A percentile compares a stretch with the other conserved stretches of the same genome.
These are phyloP conservation scores for Wolfiporia cocos DNA, from an alignment of 1,284 basidiomycete species.

Conservation along the genomic window DNA sequence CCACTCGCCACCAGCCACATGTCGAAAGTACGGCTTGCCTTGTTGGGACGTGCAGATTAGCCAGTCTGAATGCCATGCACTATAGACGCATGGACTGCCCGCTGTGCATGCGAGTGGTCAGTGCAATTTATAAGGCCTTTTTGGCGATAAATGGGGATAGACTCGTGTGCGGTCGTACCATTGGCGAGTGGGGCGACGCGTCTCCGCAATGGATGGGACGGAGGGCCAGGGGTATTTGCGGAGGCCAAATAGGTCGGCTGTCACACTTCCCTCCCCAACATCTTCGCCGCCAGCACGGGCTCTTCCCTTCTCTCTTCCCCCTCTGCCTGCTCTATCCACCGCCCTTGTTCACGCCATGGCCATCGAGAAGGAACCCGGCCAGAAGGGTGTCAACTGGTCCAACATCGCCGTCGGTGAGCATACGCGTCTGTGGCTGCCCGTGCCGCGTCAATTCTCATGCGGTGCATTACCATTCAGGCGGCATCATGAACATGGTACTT, in stretches of 20 bases:
- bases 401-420: constrained; percentile 94
- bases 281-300: constrained; percentile 13
- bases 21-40: too few species aligned
- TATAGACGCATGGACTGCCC: too few species aligned
- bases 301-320: constrained; percentile 12
- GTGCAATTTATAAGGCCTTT: too few species aligned
- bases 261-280: constrained; percentile 16
- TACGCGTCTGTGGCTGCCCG: constrained; percentile 17
- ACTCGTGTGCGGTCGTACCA: constrained; percentile 4
- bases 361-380: constrained; percentile 76
- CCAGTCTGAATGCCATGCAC: too few species aligned
- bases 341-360: constrained; percentile 46
- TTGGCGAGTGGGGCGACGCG: constrained; percentile 7
- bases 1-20: too few species aligned
- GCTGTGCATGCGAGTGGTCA: too few species aligned
- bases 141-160: too few species aligned
- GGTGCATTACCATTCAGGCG: constrained; percentile 49
- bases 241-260: constrained; percentile 17
- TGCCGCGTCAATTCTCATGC: constrained; percentile 15
- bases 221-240: constrained; percentile 13
- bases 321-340: constrained; percentile 15
- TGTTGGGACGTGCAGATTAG: too few species aligned
- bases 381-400: constrained; percentile 96
- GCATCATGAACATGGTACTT: constrained; percentile 91
- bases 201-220: constrained; percentile 2